Percentiles rank a stretch among this genome's conserved stretches.
phyloP scores from a whole-genome alignment of 2,329 filamentous ascomycete species.

The Fusarium agapanthi region DNA sequence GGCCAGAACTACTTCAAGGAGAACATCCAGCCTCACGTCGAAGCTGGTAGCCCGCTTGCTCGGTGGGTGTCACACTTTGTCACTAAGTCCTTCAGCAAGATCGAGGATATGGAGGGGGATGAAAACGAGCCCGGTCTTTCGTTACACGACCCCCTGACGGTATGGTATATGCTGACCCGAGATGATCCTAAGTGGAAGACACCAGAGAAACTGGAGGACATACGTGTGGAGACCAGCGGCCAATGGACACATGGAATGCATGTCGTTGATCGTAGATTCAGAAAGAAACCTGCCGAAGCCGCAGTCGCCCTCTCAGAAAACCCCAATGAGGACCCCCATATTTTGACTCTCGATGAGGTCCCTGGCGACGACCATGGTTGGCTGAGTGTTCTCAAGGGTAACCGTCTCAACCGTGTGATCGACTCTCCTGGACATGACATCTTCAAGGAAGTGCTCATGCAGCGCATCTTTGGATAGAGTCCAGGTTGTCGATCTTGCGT shows the following conservation, averaged over 20 bases:
- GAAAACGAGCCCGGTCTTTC: constrained; percentile 67
- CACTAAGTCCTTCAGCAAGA: constrained; percentile 73
- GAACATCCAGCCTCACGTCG: constrained; percentile 63
- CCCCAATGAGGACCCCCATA: constrained; percentile 51
- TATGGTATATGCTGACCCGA: constrained; percentile 79
- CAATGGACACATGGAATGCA: constrained; percentile 97
- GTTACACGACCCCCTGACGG: constrained; percentile 79
- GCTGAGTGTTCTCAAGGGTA: constrained; percentile 78
- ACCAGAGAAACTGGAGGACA: constrained; percentile 74
- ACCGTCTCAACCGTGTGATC: constrained; percentile 80
- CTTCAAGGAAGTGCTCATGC: constrained; percentile 73
- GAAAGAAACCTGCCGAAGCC: constrained; percentile 61
- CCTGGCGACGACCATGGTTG: constrained; percentile 79
- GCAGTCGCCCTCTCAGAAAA: constrained; percentile 52
- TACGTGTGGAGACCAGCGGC: constrained; percentile 86
- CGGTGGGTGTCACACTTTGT: constrained; percentile 79
- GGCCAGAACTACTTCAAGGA: constrained; percentile 66
- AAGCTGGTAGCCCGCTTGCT: constrained; percentile 75
- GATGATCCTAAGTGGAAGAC: constrained; percentile 67
- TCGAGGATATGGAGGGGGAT: constrained; percentile 69
- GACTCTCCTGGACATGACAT: constrained; percentile 71
- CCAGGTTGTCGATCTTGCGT: constrained; percentile 2
- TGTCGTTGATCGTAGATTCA: constrained; percentile 76
- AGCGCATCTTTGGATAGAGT: constrained; percentile 66
- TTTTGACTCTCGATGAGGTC: constrained; percentile 58